Conservation (phyloP, 352 stramenopile genomes). For the Plasmopara viticola region DNA sequence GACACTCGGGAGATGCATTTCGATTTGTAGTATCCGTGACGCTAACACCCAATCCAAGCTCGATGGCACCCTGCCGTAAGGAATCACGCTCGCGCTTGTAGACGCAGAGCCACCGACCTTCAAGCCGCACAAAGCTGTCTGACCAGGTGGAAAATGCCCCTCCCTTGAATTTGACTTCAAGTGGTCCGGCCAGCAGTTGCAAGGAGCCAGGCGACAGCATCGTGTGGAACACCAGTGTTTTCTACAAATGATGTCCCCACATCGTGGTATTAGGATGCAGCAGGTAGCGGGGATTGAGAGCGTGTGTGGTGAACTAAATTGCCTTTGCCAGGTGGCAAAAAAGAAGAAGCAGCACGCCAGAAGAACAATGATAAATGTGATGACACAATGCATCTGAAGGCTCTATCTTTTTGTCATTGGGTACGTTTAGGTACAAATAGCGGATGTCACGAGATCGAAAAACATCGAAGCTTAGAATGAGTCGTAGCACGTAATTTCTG, state of each 20-base stretch:
- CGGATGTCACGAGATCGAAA: no score
- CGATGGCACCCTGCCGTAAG: conserved; percentile 50
- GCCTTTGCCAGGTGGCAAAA: conserved; percentile 14
- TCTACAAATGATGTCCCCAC: conserved; percentile 8
- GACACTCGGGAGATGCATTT: conserved; percentile 64
- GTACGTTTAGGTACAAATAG: no score
- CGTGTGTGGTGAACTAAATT: conserved; percentile 20
- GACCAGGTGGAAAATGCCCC: conserved; percentile 63
- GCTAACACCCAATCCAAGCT: conserved; percentile 58
- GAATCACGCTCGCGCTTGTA: conserved; percentile 64
- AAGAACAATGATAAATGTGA: neutral
- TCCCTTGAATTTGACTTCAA: conserved; percentile 67
- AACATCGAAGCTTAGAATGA: no score
- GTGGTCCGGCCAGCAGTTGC: conserved; percentile 42
- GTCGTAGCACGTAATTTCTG: no score
- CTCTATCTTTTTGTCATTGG: neutral
- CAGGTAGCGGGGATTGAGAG: conserved; percentile 8
- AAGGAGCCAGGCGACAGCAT: conserved; percentile 32
- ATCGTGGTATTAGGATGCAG: conserved; percentile 9
- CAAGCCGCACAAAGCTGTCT: conserved; percentile 52
- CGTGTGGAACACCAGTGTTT: conserved; percentile 7
- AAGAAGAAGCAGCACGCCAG: conserved; percentile 18
- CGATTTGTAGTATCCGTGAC: conserved; percentile 55
- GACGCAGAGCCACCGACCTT: conserved; percentile 65
- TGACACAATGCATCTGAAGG: neutral